Conservation (phyloP, 176 grass and related monocot genomes). For the Phyllostachys edulis region DNA sequence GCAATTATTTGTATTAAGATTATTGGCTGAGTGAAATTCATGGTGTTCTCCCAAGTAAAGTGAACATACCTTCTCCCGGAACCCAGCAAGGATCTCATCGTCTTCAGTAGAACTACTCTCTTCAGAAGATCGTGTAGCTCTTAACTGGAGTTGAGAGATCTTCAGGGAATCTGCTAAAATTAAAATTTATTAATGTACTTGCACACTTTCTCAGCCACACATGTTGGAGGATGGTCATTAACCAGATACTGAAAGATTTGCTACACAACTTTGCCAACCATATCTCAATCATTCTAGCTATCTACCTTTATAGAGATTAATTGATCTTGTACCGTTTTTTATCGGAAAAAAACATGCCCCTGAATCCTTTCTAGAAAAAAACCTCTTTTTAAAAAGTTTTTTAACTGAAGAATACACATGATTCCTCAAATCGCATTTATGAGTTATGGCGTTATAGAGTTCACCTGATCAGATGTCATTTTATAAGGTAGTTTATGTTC, state of each 20-base stretch:
- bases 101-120: constrained; percentile 42
- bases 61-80: constrained; percentile 57
- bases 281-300: background rate
- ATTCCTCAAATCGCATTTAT: constrained; percentile 1
- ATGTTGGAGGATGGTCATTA: background rate
- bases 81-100: constrained; percentile 40
- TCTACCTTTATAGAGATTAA: background rate
- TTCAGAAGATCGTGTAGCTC: constrained; percentile 47
- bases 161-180: constrained; percentile 47
- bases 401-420: background rate
- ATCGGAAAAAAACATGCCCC: background rate
- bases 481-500: too few relatives aligned
- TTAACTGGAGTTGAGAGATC: constrained; percentile 48
- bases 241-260: background rate
- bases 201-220: background rate
- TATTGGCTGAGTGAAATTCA: background rate
- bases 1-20: background rate
- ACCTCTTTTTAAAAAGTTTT: background rate
- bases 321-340: background rate
- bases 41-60: background rate
- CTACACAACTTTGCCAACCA: background rate
- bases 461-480: background rate
- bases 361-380: background rate
- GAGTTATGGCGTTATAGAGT: background rate
- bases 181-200: background rate